Evolutionary conservation across 2,329 filamentous ascomycete species (phyloP), one percentile per base, ranked within the genome.

Genomic region (Elsinoe batatas): DNA sequence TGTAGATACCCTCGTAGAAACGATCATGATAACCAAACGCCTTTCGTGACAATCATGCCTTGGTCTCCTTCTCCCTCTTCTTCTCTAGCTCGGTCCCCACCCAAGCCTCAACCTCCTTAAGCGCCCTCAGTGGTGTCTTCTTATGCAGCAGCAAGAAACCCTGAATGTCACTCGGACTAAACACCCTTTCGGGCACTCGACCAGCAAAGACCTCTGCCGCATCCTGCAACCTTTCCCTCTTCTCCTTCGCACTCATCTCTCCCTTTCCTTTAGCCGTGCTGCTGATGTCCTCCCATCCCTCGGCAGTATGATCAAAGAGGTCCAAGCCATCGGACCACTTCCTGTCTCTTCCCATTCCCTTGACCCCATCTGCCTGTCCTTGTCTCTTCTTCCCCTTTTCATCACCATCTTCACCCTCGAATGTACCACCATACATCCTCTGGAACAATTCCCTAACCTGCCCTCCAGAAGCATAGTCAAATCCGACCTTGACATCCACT

Each of bases 401-500:
- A 13, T 30, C 12, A 8, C 35, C 22, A 13, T 18, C 18, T 13
- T 42, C 10, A 12, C 15, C 11, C 10, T 54, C 20, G 38, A 46
- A 54, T 26, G 50, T 57, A 1, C 17, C 51, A 7, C 46, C 38
- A 51, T 67, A 70, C 67, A 70, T 60, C 22, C 72, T 64, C 3
- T 65, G 61, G 60, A 75, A 77, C 15, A 75, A 68, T 57, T 74
- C 69, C 32, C 64, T 62, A 10, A 71, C 69, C 58, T 76, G 73
- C 1, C 66, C 64, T 22, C 62, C 62, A 26, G 68, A 71, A 1
- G 74, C 73, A 2, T 72, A 67, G 3, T 66, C 76, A 67, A 90
- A 87, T 10, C 74, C 73, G 1, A 88, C 76, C 58, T 85, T 79
- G 67, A 80, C 75, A 61, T 88, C 84, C 3, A 91, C 82, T 1